Evolutionary conservation across 2,329 filamentous ascomycete genomes (phyloP), one percentile per base, ranked within the genome.

Genomic region (Juglanconis juglandina): DNA sequence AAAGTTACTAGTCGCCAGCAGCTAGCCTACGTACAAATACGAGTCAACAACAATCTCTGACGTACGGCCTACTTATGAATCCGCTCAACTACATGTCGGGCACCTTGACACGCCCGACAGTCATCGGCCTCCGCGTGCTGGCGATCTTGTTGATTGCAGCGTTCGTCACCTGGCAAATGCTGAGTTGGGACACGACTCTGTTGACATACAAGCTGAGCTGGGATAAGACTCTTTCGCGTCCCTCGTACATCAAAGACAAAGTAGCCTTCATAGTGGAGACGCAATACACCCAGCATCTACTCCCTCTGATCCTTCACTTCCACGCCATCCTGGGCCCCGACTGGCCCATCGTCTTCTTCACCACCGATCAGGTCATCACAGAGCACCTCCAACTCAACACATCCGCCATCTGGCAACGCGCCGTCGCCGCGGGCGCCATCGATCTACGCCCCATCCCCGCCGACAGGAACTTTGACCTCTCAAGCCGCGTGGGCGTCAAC

Each of bases 401-500:
- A 8, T 56, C 37, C 5, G 46, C 50, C 34, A 33, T 60, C 8
- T 57, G 52, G 53, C 46, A 44, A n/a, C 46, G 32, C 35, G 57
- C 56, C 44, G 53, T 56, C 32, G 17, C 5, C 34, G 34, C 47
- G 9, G 51, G 52, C 35, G 32, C 14, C 24, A 42, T 56, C 35
- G 4, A 14, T 4, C 17, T 59, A 3, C 44, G 51, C 56, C 30
- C 44, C 44, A 56, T 57, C 8, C 52, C 42, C 35, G 13, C 17
- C 34, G 13, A 50, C n/a, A 42, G 39, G 39, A 24, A 24, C 39
- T 56, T 55, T 42, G 37, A 55, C 42, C 47, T 60, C 30, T 47
- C 48, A 3, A 9, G 35, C 33, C 41, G 67, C 65, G 44, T 64
- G 64, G 13, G 66, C 67, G 47, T 72, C 61, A 59, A 64, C 53